Base-by-base conservation (phyloP, 306 rosid genomes). In the Erythrophleum fordii region DNA sequence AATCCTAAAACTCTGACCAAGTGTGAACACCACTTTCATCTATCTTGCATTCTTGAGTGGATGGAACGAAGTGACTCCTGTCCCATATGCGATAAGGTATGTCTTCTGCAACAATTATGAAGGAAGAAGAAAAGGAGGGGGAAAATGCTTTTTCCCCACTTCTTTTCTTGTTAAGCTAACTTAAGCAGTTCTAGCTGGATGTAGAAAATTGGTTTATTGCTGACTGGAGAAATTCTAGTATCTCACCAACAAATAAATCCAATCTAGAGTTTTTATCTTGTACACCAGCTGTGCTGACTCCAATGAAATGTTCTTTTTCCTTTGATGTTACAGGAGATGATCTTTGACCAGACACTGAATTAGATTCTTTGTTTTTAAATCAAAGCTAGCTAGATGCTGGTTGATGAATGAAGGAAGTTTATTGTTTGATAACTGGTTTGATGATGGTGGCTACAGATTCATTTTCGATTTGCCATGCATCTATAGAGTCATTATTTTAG, bases 31-130 rank as follows among this genome's bases (percentile, higher is more conserved):
- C 90, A 87, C 88, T 92, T 87, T 90, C 97, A 92, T 83, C 85
- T 92, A 5, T 88, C 90, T 18, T 92, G 97, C 88, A 87, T 92
- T 86, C 92, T 92, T 62, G 93, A 92, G 83, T 92, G 97, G 97
- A 87, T 88, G 88, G 97, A 90, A 90, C 85, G 92, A 86, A 92
- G 97, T 70, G 92, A 87, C 49, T 73, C 89, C 41, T 92, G 97
- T 85, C 97, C 97, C 11, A 84, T 92, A 73, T 92, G 97, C 25
- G 91, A 92, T 79, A 81, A 89, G 97, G 91, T 89, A 73, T 74
- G 78, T 37, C 76, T 55, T 67, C 65, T 26, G 37, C 8, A 59
- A 59, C 26, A 59, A 13, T 34, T 26, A 28, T 26, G 66, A 59
- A 58, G 10, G n/a, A 59, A 37, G 37, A 59, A 26, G 39, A 59